A percentile compares a stretch with the other conserved stretches of the same genome.
Evolutionary conservation across 495 filamentous ascomycete species (phyloP).

Genomic region (Penicillium turbatum): DNA sequence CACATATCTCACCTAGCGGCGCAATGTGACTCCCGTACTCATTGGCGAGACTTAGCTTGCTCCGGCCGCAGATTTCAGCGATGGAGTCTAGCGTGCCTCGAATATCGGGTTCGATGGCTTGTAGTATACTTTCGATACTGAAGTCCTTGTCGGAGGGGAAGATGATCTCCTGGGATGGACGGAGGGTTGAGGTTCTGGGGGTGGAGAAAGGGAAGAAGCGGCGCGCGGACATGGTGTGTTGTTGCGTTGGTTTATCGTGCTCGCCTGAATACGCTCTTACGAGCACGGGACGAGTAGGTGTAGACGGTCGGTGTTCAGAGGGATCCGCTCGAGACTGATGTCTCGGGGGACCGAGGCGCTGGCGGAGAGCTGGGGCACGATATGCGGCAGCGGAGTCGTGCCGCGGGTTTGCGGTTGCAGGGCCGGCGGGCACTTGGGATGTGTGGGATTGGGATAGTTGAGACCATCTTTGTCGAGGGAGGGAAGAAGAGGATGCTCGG

Average conservation of each 20-base stretch:
- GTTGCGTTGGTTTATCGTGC: constrained; percentile 16
- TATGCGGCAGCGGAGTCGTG: constrained; percentile 22
- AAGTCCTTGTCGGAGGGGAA: constrained; percentile 52
- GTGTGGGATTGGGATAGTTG: constrained; percentile 27
- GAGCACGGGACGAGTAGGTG: constrained; percentile 41
- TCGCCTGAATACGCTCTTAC: constrained; percentile 43
- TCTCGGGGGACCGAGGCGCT: constrained; percentile 25
- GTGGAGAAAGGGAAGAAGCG: constrained; percentile 30
- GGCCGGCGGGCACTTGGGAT: constrained; percentile 7
- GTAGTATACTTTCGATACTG: constrained; percentile 56
- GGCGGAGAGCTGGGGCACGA: constrained; percentile 29
- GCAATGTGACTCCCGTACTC: constrained; percentile 62
- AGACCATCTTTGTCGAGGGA: constrained; percentile 31
- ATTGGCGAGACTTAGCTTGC: constrained; percentile 57
- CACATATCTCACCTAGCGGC: constrained; percentile 54
- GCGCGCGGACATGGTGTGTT: constrained; percentile 34
- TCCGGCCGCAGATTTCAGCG: constrained; percentile 60
- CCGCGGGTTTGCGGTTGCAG: constrained; percentile 16
- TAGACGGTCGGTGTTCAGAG: constrained; percentile 22
- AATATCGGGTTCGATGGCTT: constrained; percentile 56
- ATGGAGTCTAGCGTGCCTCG: constrained; percentile 55
- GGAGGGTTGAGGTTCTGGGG: constrained; percentile 13
- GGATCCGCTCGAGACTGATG: constrained; percentile 20
- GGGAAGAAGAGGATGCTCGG: constrained; percentile 27
- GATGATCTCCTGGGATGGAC: constrained; percentile 14